Evolutionary conservation across 176 grass and related monocot species (phyloP), one percentile per base, ranked within the genome.

Genomic region (Aegilops umbellulata): DNA sequence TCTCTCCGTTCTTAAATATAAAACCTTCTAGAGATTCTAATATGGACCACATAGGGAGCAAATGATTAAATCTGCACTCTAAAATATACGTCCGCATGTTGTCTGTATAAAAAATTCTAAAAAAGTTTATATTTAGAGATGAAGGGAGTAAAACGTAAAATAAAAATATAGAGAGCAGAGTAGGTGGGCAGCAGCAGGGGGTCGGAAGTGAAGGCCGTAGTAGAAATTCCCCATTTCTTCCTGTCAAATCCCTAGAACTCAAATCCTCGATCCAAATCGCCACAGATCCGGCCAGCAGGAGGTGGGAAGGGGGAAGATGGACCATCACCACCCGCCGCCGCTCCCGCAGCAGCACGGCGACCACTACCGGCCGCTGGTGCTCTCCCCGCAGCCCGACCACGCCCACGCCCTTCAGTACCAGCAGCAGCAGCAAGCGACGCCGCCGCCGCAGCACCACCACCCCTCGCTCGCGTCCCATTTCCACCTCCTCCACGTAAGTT

Each of bases 401-500:
- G 79, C 78, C 74, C 58, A 86, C 44, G 20, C 79, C 35, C 83
- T 83, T 0, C 90, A 86, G 41, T 89, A 82, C 83, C 85, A 87
- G 0, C 90, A 77, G 30, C 80, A 76, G 31, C 25, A 8, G 60
- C 88, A 82, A 44, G 29, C 70, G 26, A 67, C 47, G 10, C 34
- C 79, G 0, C 86, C 86, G 30, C 89, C 74, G 60, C 90, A 86
- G 29, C 90, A 83, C 2, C 87, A 92, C 6, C 87, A 92, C 23
- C 67, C 87, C 4, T 89, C 90, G 2, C 87, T 92, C 13, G 90
- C 87, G 35, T 92, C 90, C 68, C 83, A 92, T 19, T 92, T 92
- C 84, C 87, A 92, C 44, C 90, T 92, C 38, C 90, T 92, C 19
- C 90, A 92, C 74, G 90, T 89, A 86, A 80, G 84, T 25, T 47